Evolutionary conservation across 805 yeast species (phyloP), one percentile per base, ranked within the genome.

Genomic region (Soucietia sequanensis): DNA sequence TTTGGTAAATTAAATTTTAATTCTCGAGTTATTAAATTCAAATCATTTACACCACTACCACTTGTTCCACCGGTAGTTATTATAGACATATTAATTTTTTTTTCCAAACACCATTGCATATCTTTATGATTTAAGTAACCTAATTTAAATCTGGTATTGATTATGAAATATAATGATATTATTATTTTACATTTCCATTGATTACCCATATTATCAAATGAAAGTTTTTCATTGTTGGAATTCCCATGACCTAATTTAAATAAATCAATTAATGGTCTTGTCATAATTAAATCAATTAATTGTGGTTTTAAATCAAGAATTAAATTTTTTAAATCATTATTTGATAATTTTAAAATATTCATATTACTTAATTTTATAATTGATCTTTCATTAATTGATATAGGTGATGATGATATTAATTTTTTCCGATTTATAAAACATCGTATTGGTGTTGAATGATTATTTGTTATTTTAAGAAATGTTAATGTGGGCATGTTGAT

Each of bases 371-470:
- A 43, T 19, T 48, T 47, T 22, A 56, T 42, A 24, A 46, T 39
- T n/a, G 56, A 49, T 33, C 50, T 52, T 17, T 51, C 54, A 31
- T 52, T 56, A 5, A 54, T 48, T 4, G 56, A 42, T 14, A 51
- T 50, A 16, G 48, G 31, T 22, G 41, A 41, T 25, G 48, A 46
- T 37, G 38, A 42, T 2, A 44, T 36, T 14, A 55, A 39, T 24
- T 43, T 43, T 25, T 43, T 46, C 23, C 61, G 39, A 33, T 56
- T 52, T 12, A 56, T 42, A 28, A 48, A 55, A 4, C 54, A 46
- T 14, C 55, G 46, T 4, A 48, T 35, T 1, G 58, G 59, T 3
- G 50, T 31, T 6, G 50, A 43, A 23, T 39, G 27, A 3, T 35
- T 31, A 7, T 43, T 34, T 2, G 41, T 39, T 21, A 55, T 23